Conservation (phyloP, 176 grass and related monocot genomes). For the Oryza meyeriana region DNA sequence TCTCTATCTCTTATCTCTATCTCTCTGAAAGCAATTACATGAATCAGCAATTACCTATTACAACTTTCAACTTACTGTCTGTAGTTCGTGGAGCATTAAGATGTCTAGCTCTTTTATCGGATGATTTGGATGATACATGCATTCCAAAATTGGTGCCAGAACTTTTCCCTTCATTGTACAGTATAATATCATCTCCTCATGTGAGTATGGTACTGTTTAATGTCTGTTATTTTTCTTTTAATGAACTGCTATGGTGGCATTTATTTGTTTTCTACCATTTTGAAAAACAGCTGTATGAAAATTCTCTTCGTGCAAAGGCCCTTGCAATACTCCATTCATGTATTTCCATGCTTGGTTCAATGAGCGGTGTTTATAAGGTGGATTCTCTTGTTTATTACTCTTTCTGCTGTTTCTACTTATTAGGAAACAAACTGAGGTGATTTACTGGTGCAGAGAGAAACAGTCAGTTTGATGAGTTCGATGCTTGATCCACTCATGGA, state of each 20-base stretch:
- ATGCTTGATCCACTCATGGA: constrained; percentile 82
- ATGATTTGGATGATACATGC: constrained; percentile 89
- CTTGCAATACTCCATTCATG: constrained; percentile 87
- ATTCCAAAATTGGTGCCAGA: constrained; percentile 85
- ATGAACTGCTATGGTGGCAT: constrained; percentile 2
- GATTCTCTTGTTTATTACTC: constrained; percentile 2
- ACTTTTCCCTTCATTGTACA: constrained; percentile 76
- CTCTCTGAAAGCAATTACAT: neutral
- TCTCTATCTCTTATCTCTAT: neutral
- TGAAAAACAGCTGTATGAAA: constrained; percentile 75
- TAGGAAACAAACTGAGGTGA: constrained; percentile 8
- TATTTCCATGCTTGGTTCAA: constrained; percentile 92
- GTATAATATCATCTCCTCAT: constrained; percentile 77
- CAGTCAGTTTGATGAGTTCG: constrained; percentile 62
- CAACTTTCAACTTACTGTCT: constrained; percentile 16
- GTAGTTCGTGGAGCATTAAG: constrained; percentile 90
- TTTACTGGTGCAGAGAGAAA: constrained; percentile 67
- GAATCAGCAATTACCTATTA: neutral
- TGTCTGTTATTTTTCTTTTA: neutral
- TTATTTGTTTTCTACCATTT: constrained; percentile 36
- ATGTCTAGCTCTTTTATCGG: constrained; percentile 86
- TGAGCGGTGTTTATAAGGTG: constrained; percentile 96
- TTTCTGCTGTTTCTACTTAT: neutral
- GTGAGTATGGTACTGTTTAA: constrained; percentile 44
- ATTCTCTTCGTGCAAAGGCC: constrained; percentile 78